phyloP scores from a whole-genome alignment of 176 grass and related monocot species.

The Zoysia japonica region DNA sequence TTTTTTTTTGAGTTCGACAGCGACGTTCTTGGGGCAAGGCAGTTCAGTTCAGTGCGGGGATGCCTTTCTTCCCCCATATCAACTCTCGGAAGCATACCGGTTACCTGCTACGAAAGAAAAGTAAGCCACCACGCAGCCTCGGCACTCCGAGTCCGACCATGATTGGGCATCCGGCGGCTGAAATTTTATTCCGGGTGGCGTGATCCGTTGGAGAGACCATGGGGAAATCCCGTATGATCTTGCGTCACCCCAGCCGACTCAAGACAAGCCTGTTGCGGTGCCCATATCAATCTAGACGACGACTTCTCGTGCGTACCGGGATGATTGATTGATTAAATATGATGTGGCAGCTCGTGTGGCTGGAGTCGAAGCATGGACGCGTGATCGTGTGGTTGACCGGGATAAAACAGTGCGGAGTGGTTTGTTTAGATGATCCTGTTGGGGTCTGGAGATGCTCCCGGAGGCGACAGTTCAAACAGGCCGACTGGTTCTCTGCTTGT shows the following conservation, averaged over 20 bases:
- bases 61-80: neutral
- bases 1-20: conserved; percentile 13
- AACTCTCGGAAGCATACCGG: conserved; percentile 35
- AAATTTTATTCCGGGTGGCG: conserved; percentile 40
- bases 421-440: conserved; percentile 13
- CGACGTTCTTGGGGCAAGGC: neutral
- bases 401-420: neutral
- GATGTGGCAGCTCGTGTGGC: conserved; percentile 15
- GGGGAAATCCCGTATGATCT: conserved; percentile 21
- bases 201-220: conserved; percentile 27
- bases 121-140: neutral
- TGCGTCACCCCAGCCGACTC: conserved; percentile 32
- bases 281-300: neutral
- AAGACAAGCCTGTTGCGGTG: neutral
- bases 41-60: conserved; percentile 13
- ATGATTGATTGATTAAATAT: neutral
- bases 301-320: conserved; percentile 34
- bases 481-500: neutral
- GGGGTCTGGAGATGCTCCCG: conserved; percentile 6
- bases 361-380: neutral
- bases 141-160: neutral
- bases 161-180: conserved; percentile 23
- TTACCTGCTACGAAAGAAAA: conserved; percentile 56
- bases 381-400: conserved; percentile 22
- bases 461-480: conserved; percentile 33